Base-by-base conservation (phyloP, 176 grass and related monocot species). In the Poa annua region DNA sequence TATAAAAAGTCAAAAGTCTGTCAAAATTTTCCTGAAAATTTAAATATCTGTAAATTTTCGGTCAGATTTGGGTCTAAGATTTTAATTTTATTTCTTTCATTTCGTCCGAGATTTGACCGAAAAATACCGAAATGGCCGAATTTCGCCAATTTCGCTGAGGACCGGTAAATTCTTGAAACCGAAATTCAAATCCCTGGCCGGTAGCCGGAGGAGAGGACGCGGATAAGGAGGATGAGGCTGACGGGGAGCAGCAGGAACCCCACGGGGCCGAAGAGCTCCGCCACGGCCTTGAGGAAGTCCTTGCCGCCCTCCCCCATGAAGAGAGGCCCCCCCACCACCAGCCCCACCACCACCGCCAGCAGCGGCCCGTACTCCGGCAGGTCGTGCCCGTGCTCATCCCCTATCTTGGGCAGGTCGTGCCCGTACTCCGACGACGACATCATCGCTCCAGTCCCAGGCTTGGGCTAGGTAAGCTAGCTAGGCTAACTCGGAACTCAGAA, bases 171-270 rank as follows among this genome's bases (percentile, higher is more conserved):
- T n/a, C n/a, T n/a, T n/a, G n/a, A n/a, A n/a, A n/a, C n/a, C n/a
- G n/a, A n/a, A n/a, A n/a, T n/a, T n/a, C n/a, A n/a, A n/a, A n/a
- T n/a, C n/a, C n/a, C n/a, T n/a, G n/a, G 52, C 51, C 87, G 73
- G 21, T 83, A 77, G 11, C 85, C 81, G 42, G 93, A 90, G 22
- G 93, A 95, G 73, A 99, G 90, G 70, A 92, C n/a, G 42, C 84
- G 88, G 93, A 99, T 88, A 33, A 99, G 15, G 77, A 99, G 25
- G 77, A 96, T 17, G 77, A 95, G 91, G 49, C 36, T 20, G 13
- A 95, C 74, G 63, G 93, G 93, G 47, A 99, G 87, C 34, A 99
- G 83, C 20, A 92, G 87, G 1, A 96, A 56, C 0, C 89, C 89
- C 12, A 81, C 84, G 11, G 96, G 96, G 19, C 89, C 80, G 29